Evolutionary conservation across 208 protist species (phyloP).

Genomic region (Leishmania amazonensis): DNA sequence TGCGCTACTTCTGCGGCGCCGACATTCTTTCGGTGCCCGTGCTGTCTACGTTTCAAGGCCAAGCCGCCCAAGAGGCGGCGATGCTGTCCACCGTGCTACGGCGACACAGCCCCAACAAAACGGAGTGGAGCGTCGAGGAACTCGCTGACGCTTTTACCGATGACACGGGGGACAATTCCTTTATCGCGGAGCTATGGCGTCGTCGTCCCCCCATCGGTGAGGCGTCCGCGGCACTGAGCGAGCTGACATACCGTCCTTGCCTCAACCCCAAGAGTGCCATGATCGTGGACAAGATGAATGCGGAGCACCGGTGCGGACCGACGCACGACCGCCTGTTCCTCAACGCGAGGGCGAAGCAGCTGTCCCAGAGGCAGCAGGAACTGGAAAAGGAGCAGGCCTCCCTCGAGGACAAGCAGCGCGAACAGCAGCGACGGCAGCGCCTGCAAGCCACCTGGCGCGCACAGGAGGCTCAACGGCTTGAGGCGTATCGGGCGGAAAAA

Average conservation of each 20-base stretch:
- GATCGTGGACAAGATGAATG: slow-evolving; percentile 18
- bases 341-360: slow-evolving; percentile 43
- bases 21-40: neutral
- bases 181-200: slow-evolving; percentile 15
- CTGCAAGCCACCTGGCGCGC: slow-evolving; percentile 22
- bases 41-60: slow-evolving; percentile 14
- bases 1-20: slow-evolving; percentile 17
- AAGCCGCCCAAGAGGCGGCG: slow-evolving; percentile 15
- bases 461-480: slow-evolving; percentile 15
- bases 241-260: slow-evolving; percentile 49
- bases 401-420: slow-evolving; percentile 23
- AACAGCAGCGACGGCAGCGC: slow-evolving; percentile 10
- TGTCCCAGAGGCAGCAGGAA: slow-evolving; percentile 38
- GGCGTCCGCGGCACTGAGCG: neutral
- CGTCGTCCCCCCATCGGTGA: slow-evolving; percentile 16
- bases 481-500: slow-evolving; percentile 13
- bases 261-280: slow-evolving; percentile 31
- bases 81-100: slow-evolving; percentile 2
- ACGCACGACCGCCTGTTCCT: slow-evolving; percentile 63
- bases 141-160: slow-evolving; percentile 7
- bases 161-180: too few relatives aligned
- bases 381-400: slow-evolving; percentile 37
- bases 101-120: slow-evolving; percentile 7
- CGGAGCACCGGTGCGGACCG: slow-evolving; percentile 21
- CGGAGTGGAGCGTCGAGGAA: slow-evolving; percentile 25